Evolutionary conservation across 148 eudicot genomes (phyloP).

Genomic region (Amaranthus palmeri): DNA sequence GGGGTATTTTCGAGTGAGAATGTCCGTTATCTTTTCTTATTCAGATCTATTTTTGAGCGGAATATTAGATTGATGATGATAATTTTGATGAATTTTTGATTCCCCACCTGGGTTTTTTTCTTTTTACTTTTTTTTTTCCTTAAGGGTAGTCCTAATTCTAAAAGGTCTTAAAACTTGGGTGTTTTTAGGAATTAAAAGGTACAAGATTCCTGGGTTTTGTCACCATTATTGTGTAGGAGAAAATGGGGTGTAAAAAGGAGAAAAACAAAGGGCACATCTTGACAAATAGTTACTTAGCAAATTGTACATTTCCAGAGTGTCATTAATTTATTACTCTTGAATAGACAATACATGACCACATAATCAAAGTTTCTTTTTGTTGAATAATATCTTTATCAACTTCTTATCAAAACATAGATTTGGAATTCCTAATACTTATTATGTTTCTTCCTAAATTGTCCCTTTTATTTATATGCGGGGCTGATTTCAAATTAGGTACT

Average conservation of each 20-base stretch:
- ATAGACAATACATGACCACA: slow-evolving; percentile 8
- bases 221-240: slow-evolving; percentile 28
- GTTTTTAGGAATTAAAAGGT: slow-evolving; percentile 30
- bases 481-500: too few species aligned
- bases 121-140: neutral
- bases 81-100: too few species aligned
- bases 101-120: slow-evolving; percentile 10
- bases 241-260: slow-evolving; percentile 10
- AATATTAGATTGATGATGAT: too few species aligned
- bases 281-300: slow-evolving; percentile 19
- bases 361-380: neutral
- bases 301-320: slow-evolving; percentile 28
- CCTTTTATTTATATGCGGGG: too few species aligned
- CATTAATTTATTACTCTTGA: slow-evolving; percentile 4
- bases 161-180: slow-evolving; percentile 26
- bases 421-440: neutral
- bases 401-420: neutral
- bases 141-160: too few species aligned
- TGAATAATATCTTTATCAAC: slow-evolving; percentile 1
- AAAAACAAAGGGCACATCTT: slow-evolving; percentile 15
- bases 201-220: slow-evolving; percentile 50
- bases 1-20: too few species aligned
- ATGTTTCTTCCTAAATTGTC: too few species aligned
- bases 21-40: too few species aligned
- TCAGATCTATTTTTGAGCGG: too few species aligned